Base-by-base conservation (phyloP, 306 rosid species). In the Quillaja saponaria region DNA sequence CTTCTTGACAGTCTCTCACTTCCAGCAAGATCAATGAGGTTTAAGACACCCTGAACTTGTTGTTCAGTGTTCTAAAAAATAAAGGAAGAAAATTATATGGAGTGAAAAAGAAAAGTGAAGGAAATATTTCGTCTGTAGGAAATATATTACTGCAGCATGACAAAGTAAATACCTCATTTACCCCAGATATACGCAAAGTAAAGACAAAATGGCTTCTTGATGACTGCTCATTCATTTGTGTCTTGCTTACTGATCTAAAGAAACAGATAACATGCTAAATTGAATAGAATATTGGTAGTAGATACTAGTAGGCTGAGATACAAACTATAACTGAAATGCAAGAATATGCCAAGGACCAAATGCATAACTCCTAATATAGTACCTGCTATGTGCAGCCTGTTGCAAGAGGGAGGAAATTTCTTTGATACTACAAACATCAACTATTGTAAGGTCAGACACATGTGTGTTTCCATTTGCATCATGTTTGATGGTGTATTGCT, bases 171-270 rank as follows among this genome's bases (percentile, higher is more conserved):
- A 79, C 99, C 97, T 89, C 90, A 64, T 92, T 89, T 41, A 78
- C 71, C 37, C 99, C 99, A 60, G 82, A 72, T 61, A 92, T 92
- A 16, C 99, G 95, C 84, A 92, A 66, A 50, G 95, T 92, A 68
- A 92, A 90, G 68, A 92, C 99, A 37, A 92, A 77, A 67, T 92
- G 97, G 64, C 99, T 92, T 78, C 97, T 89, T 3, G 99, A 92
- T 42, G 99, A 92, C 39, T 92, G 96, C 57, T 92, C 99, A 53
- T 92, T 92, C 99, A 92, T 92, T 28, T 87, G 90, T 7, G 99
- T 94, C 76, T 75, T 89, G 49, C 97, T 95, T 39, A 94, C 96
- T n/a, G 97, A 89, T 85, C 99, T 94, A 71, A 67, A 46, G 72
- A 28, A 38, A 50, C 28, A 78, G 9, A 72, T 25, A 15, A 31